Base-by-base conservation (phyloP, 495 filamentous ascomycete species). In the Talaromyces thailandensis region DNA sequence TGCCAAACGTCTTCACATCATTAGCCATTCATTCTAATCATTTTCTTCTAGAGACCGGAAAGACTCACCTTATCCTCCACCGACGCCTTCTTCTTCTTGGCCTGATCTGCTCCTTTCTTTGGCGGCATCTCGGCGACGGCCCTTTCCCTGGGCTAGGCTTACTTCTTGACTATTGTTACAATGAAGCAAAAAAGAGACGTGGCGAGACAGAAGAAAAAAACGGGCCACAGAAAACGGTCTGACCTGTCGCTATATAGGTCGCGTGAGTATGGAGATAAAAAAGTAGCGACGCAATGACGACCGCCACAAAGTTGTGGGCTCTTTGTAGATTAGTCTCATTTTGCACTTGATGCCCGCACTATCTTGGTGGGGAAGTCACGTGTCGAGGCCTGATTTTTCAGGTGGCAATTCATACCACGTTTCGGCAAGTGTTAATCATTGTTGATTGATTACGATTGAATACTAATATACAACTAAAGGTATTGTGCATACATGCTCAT, bases 21-120 rank as follows among this genome's bases (percentile, higher is more conserved):
- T 61, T 40, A 48, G 18, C 63, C 25, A n/a, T 58, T 72, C 66
- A 74, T 67, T 59, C 45, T 32, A 40, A 37, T 40, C 21, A 16
- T 24, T 18, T 6, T 11, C n/a, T 62, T 23, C n/a, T 6, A 45
- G 23, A 66, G 58, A 4, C 0, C 14, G 5, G 6, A 57, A 63
- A 43, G 24, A 68, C 71, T 68, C 66, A 85, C 84, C 81, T 94
- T 95, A 81, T 98, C 94, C 60, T 93, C 91, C 63, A 91, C 88
- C 43, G 85, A 81, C 66, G 86, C 80, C 85, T 93, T 90, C 79
- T 79, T 79, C 77, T 85, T 84, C 76, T 90, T 88, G 14, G 84
- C 70, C 72, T 73, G 67, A 37, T 79, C 71, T 40, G 48, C 78
- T 60, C 79, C 76, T 69, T 93, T 93, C 75, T 98, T 98, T 64